Conservation (phyloP, 169 alveolate genomes). For the Plasmodium gonderi region DNA sequence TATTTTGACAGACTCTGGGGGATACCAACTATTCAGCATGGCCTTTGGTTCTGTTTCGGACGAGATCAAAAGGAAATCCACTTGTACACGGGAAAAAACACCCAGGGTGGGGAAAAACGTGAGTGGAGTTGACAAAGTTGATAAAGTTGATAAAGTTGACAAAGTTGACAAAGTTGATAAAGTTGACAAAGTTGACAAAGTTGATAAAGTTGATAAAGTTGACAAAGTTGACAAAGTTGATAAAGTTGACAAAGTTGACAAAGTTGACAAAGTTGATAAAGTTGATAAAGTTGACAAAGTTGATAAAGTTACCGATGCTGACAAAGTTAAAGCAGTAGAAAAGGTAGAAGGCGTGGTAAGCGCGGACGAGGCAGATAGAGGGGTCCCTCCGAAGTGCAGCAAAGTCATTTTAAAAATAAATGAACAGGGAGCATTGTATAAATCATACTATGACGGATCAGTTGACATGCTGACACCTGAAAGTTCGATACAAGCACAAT, state of each 20-base stretch:
- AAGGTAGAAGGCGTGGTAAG: neutral
- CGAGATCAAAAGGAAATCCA: conserved; percentile 49
- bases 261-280: neutral
- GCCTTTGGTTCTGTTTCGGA: conserved; percentile 53
- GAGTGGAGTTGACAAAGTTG: neutral
- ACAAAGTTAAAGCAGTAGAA: too few species aligned
- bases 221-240: neutral
- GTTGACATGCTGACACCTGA: conserved; percentile 52
- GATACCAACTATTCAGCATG: conserved; percentile 95
- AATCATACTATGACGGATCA: conserved; percentile 42
- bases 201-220: too few species aligned
- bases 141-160: neutral
- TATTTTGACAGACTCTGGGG: conserved; percentile 98
- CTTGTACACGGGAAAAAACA: neutral
- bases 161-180: neutral
- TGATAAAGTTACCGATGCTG: too few species aligned
- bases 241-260: neutral
- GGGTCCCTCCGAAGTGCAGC: neutral
- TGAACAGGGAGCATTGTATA: conserved; percentile 54
- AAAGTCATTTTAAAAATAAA: conserved; percentile 21
- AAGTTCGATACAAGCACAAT: conserved; percentile 52
- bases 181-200: neutral
- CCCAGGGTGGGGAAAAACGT: neutral
- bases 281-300: neutral
- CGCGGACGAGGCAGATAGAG: neutral